Conservation (phyloP, 768 basidiomycete species). For the Omphalotus guepiniiformis region DNA sequence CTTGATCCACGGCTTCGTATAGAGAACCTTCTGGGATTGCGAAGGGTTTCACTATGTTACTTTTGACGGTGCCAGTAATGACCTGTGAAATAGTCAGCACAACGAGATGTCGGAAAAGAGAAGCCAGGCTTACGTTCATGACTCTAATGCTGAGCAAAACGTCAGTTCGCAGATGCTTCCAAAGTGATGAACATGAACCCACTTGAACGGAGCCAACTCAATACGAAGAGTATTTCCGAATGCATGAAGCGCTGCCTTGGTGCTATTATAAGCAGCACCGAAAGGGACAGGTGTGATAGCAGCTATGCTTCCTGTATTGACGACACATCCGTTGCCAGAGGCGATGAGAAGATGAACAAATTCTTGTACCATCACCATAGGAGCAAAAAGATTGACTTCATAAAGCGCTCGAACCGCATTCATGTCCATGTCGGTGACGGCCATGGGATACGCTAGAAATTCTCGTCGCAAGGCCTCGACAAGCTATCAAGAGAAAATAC, state of each 20-base stretch:
- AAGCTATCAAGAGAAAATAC: conserved; percentile 11
- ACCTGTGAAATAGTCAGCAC: conserved; percentile 4
- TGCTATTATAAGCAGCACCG: conserved; percentile 23
- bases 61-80: conserved; percentile 11
- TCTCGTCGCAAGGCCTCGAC: conserved; percentile 17
- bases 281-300: conserved; percentile 26
- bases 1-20: conserved; percentile 13
- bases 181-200: conserved; percentile 15
- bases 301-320: conserved; percentile 25
- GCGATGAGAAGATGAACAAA: conserved; percentile 25
- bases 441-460: conserved; percentile 15
- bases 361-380: conserved; percentile 28
- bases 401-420: conserved; percentile 20
- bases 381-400: conserved; percentile 28
- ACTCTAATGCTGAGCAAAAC: conserved; percentile 18
- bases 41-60: conserved; percentile 8
- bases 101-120: no score
- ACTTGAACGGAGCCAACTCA: conserved; percentile 31
- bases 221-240: conserved; percentile 27
- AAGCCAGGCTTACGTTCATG: conserved; percentile 6
- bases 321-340: conserved; percentile 21
- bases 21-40: conserved; percentile 10
- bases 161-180: conserved; percentile 15
- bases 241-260: conserved; percentile 29
- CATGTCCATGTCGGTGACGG: conserved; percentile 23